These are phyloP conservation scores for Favolaschia claudopus DNA, from an alignment of 768 basidiomycete species.

Conservation along the genomic window DNA sequence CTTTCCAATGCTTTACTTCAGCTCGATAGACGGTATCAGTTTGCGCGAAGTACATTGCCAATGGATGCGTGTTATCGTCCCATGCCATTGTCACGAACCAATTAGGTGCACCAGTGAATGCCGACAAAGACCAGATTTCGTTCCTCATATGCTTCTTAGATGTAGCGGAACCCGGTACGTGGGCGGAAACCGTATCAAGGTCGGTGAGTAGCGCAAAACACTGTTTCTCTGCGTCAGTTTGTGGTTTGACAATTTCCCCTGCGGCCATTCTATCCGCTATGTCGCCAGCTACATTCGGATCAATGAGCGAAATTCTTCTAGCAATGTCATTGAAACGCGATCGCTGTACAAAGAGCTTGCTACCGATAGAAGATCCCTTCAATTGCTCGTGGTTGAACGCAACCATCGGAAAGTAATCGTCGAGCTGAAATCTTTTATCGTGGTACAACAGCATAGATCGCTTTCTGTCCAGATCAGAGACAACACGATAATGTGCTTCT, in stretches of 20 bases:
- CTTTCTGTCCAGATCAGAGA: slow-evolving; percentile 29
- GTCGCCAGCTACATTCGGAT: slow-evolving; percentile 28
- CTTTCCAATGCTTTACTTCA: background rate
- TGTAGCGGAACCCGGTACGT: slow-evolving; percentile 37
- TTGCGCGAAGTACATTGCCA: background rate
- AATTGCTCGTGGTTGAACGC: slow-evolving; percentile 51
- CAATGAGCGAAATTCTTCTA: slow-evolving; percentile 27
- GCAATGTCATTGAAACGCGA: slow-evolving; percentile 35
- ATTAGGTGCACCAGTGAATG: slow-evolving; percentile 33
- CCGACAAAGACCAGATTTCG: slow-evolving; percentile 41
- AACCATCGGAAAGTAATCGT: slow-evolving; percentile 39
- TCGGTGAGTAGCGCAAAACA: slow-evolving; percentile 43
- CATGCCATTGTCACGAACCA: slow-evolving; percentile 46
- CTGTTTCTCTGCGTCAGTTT: slow-evolving; percentile 39
- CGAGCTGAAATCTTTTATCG: slow-evolving; percentile 37
- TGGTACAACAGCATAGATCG: slow-evolving; percentile 38
- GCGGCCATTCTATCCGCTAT: slow-evolving; percentile 30
- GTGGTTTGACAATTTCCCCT: slow-evolving; percentile 35
- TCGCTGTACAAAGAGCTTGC: slow-evolving; percentile 37
- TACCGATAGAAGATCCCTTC: slow-evolving; percentile 32
- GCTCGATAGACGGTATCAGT: background rate
- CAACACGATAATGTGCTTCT: slow-evolving; percentile 29
- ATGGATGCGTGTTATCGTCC: slow-evolving; percentile 3
- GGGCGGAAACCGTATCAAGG: slow-evolving; percentile 42
- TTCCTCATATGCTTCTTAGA: no score